Evolutionary conservation across 2,329 filamentous ascomycete genomes (phyloP).

Genomic region (Cladophialophora psammophila): DNA sequence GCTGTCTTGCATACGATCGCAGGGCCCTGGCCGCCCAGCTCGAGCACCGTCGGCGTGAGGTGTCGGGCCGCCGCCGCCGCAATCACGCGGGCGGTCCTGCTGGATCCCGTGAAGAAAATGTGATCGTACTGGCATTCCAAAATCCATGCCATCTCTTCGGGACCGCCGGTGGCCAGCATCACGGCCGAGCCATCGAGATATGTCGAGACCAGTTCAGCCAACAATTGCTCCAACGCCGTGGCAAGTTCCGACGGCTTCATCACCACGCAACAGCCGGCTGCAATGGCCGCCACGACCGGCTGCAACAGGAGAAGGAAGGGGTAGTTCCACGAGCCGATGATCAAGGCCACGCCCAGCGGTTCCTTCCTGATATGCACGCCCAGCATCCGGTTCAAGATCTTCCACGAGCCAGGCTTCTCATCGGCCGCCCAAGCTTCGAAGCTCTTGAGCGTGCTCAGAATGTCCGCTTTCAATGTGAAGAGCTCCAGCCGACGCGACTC

Average conservation of each 20-base stretch:
- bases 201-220: conserved; percentile 50
- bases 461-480: conserved; percentile 45
- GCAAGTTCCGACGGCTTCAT: conserved; percentile 58
- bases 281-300: conserved; percentile 54
- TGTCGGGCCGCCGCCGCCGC: conserved; percentile 53
- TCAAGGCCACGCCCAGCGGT: conserved; percentile 54
- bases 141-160: conserved; percentile 48
- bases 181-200: conserved; percentile 54
- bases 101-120: conserved; percentile 57
- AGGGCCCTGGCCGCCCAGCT: conserved; percentile 56
- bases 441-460: conserved; percentile 48
- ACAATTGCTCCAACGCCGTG: conserved; percentile 44
- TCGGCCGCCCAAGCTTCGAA: conserved; percentile 53
- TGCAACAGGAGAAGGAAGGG: conserved; percentile 50
- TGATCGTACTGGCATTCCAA: conserved; percentile 52
- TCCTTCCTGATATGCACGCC: conserved; percentile 51
- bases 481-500: conserved; percentile 47
- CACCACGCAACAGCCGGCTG: conserved; percentile 52
- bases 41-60: conserved; percentile 54
- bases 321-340: conserved; percentile 58
- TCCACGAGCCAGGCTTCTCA: conserved; percentile 41
- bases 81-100: conserved; percentile 49
- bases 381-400: conserved; percentile 44
- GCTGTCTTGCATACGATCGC: conserved; percentile 53
- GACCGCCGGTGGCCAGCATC: conserved; percentile 47